These are phyloP conservation scores for Podila horticola DNA, from an alignment of 192 early-diverging fungal genomes.

Conservation along the genomic window DNA sequence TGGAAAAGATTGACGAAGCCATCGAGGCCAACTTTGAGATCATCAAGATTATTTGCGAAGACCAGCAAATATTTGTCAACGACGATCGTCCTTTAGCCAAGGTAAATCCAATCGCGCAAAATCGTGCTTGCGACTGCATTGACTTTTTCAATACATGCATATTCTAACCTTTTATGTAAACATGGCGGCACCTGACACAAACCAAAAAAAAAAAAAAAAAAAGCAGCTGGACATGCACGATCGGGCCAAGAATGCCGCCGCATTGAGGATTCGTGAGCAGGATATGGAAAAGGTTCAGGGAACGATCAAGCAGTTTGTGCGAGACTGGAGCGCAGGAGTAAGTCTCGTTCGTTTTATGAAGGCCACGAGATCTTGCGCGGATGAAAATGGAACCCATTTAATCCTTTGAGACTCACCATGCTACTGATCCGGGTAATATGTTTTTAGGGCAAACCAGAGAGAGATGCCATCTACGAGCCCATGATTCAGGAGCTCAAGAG, in stretches of 20 bases:
- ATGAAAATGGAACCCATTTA: not conserved
- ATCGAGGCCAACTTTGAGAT: constrained; percentile 69
- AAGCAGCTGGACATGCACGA: constrained; percentile 25
- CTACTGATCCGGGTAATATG: no score
- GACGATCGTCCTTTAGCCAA: constrained; percentile 39
- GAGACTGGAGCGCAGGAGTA: constrained; percentile 93
- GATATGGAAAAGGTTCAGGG: constrained; percentile 93
- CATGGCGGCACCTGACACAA: not conserved
- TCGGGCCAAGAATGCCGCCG: constrained; percentile 26
- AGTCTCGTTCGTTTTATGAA: not conserved
- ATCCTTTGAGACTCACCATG: no score
- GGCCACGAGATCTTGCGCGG: not conserved
- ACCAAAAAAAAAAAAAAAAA: not conserved
- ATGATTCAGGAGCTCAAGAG: constrained; percentile 77
- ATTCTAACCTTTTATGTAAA: not conserved
- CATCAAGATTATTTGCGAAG: constrained; percentile 62
- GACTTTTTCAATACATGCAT: not conserved
- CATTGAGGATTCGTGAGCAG: constrained; percentile 56
- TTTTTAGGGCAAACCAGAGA: constrained; percentile 75
- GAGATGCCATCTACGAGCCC: constrained; percentile 82
- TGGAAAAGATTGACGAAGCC: constrained; percentile 67
- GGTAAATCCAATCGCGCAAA: constrained; percentile 2
- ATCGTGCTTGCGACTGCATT: not conserved
- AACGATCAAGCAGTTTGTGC: constrained; percentile 93
- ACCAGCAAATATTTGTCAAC: constrained; percentile 55